Evolutionary conservation across 2,329 filamentous ascomycete species (phyloP).

Genomic region (Teratosphaeria gauchensis): DNA sequence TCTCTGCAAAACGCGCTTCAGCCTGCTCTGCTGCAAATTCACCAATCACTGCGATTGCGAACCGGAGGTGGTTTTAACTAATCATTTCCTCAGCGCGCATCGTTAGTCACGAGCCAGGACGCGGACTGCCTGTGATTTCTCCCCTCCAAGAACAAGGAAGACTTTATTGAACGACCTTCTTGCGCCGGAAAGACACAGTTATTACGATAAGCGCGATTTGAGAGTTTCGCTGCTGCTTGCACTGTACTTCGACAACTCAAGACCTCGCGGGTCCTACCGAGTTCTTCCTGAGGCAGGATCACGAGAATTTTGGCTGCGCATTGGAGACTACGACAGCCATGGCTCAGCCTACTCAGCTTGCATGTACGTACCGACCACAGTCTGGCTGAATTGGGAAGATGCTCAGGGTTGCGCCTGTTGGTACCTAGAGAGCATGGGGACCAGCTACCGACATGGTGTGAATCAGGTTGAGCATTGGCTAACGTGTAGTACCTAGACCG

Average conservation of each 20-base stretch:
- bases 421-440: not conserved
- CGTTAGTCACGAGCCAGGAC: conserved; percentile 17
- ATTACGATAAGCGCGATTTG: not conserved
- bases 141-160: not conserved
- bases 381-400: not conserved
- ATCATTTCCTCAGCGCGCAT: conserved; percentile 14
- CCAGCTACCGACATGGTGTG: not conserved
- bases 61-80: conserved; percentile 25
- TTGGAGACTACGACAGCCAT: conserved; percentile 57
- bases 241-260: not conserved
- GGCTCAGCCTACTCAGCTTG: conserved; percentile 88
- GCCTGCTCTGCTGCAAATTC: conserved; percentile 9
- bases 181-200: not conserved
- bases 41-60: conserved; percentile 27
- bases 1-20: conserved; percentile 5
- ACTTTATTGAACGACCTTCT: not conserved
- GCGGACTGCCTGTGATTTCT: conserved; percentile 11
- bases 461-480: conserved; percentile 1
- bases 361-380: conserved; percentile 46
- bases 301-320: not conserved
- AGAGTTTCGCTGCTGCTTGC: not conserved
- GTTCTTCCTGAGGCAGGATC: not conserved
- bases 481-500: conserved; percentile 48
- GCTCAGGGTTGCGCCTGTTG: not conserved
- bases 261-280: conserved; percentile 44